phyloP scores from a whole-genome alignment of 2,329 filamentous ascomycete genomes.

The Neurospora sp. region DNA sequence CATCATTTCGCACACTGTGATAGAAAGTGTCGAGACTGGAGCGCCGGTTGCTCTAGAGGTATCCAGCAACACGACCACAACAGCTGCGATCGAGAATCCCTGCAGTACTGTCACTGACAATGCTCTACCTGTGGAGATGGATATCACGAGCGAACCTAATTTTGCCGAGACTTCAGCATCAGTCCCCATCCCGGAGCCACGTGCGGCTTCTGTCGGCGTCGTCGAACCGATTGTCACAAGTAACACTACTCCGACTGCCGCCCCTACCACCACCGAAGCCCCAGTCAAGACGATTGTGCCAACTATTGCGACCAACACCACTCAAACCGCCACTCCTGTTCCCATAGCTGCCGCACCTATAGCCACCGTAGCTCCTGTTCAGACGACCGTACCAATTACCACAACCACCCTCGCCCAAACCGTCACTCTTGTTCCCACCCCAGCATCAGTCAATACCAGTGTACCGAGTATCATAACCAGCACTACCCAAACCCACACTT shows the following conservation, averaged over 20 bases:
- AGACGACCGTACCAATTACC: not conserved
- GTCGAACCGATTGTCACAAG: not conserved
- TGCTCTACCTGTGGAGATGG: not conserved
- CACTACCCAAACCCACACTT: not conserved
- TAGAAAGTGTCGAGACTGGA: not conserved
- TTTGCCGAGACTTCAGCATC: not conserved
- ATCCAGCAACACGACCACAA: conserved; percentile 1
- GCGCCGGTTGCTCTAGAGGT: not conserved
- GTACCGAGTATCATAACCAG: not conserved
- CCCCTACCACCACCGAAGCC: not conserved
- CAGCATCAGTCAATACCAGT: not conserved
- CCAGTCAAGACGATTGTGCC: not conserved
- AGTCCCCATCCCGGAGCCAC: not conserved
- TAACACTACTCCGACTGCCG: not conserved
- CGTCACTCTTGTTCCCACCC: not conserved
- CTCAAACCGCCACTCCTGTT: not conserved
- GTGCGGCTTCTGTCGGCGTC: not conserved
- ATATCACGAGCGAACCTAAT: not conserved
- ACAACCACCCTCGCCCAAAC: not conserved
- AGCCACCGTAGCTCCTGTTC: not conserved
- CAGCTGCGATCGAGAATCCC: not conserved
- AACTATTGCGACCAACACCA: not conserved
- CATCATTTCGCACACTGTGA: not conserved
- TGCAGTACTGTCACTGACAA: not conserved
- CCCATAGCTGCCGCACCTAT: not conserved